phyloP scores from a whole-genome alignment of 179 eudicot genomes.

The Silene coronaria region DNA sequence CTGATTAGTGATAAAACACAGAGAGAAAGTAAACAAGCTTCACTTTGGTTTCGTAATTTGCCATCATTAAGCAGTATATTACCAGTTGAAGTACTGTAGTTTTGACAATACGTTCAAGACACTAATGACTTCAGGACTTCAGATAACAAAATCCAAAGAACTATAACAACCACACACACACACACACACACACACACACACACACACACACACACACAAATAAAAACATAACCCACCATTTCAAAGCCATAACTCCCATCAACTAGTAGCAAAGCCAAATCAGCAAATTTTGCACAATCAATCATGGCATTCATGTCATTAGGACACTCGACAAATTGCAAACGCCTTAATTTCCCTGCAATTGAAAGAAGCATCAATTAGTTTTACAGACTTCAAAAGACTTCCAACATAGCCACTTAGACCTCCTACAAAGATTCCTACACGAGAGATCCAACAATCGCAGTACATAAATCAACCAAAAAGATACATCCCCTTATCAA shows the following conservation, averaged over 20 bases:
- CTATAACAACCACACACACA: no score
- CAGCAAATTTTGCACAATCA: constrained; percentile 91
- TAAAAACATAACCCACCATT: constrained; percentile 52
- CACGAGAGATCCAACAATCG: neutral
- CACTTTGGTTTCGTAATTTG: neutral
- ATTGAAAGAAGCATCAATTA: neutral
- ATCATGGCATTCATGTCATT: constrained; percentile 94
- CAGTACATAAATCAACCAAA: neutral
- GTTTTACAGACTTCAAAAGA: neutral
- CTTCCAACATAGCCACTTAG: neutral
- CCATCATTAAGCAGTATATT: neutral
- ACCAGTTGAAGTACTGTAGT: neutral
- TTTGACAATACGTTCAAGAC: neutral
- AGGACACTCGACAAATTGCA: constrained; percentile 91
- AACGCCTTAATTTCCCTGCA: constrained; percentile 77
- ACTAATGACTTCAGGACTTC: neutral
- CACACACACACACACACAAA: no score
- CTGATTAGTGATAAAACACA: neutral
- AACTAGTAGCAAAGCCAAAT: constrained; percentile 76
- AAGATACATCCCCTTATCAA: neutral
- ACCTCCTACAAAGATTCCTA: neutral
- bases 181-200: no score
- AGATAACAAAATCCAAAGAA: neutral
- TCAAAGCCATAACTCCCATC: constrained; percentile 97
- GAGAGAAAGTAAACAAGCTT: neutral